Percentiles rank a stretch among this genome's conserved stretches.
Conservation (phyloP, 148 eudicot genomes). For the Talinum fruticosum region DNA sequence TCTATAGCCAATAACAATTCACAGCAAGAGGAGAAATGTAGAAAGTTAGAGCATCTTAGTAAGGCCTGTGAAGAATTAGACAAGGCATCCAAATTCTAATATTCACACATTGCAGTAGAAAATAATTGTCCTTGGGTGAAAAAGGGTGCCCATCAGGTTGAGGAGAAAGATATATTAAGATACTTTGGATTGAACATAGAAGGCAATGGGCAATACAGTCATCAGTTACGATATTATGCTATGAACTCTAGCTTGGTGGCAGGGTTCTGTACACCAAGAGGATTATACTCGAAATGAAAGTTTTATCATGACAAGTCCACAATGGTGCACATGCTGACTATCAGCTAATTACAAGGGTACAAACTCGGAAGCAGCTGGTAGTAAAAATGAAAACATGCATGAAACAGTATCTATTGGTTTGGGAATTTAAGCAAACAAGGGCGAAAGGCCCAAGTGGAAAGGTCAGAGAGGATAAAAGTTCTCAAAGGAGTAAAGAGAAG, state of each 20-base stretch:
- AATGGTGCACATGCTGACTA: neutral
- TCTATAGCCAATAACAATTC: neutral
- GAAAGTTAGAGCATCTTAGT: neutral
- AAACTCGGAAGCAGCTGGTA: neutral
- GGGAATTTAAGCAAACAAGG: neutral
- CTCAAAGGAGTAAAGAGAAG: too few relatives aligned
- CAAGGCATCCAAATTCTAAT: neutral
- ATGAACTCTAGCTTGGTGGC: neutral
- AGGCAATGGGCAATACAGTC: too few relatives aligned
- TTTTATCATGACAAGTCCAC: too few relatives aligned
- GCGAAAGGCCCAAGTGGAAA: neutral
- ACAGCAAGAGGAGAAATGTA: neutral
- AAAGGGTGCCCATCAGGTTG: neutral
- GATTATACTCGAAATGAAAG: neutral
- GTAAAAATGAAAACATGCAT: neutral
- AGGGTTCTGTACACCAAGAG: neutral
- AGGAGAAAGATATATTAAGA: neutral
- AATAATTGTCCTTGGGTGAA: neutral
- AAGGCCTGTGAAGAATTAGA: neutral
- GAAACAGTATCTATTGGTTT: neutral
- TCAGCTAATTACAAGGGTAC: neutral
- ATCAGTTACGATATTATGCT: neutral
- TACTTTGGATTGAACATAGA: neutral
- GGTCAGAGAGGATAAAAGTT: too few relatives aligned
- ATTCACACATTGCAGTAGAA: neutral